Percentiles rank a stretch among this genome's conserved stretches.
Evolutionary conservation across 352 stramenopile species (phyloP).

Genomic region (Globisporangium acanthophoron): DNA sequence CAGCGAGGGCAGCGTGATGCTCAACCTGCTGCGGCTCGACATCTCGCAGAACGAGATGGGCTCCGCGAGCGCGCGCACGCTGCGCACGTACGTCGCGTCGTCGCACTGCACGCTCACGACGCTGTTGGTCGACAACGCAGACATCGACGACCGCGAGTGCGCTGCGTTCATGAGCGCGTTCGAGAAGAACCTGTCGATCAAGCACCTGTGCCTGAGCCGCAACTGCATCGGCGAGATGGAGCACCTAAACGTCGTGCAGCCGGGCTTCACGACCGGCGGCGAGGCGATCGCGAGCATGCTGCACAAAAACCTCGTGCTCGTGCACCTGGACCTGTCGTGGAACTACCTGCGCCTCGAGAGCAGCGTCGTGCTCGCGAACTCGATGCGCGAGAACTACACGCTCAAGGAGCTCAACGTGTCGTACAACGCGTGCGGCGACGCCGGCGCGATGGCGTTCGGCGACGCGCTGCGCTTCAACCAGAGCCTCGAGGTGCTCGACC

Average conservation of each 20-base stretch:
- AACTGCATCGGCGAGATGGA: constrained; percentile 88
- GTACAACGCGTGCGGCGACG: constrained; percentile 76
- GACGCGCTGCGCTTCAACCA: constrained; percentile 60
- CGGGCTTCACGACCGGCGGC: constrained; percentile 76
- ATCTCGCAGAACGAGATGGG: constrained; percentile 77
- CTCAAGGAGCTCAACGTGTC: constrained; percentile 61
- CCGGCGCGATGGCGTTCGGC: constrained; percentile 71
- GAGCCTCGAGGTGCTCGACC: constrained; percentile 52
- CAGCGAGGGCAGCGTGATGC: constrained; percentile 37
- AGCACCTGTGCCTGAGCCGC: constrained; percentile 62
- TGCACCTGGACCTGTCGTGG: constrained; percentile 84
- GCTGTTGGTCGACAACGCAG: constrained; percentile 72
- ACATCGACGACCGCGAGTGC: constrained; percentile 87
- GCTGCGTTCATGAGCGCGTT: constrained; percentile 81
- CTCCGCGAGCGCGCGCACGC: constrained; percentile 43
- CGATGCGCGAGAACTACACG: constrained; percentile 59
- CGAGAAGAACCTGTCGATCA: constrained; percentile 76
- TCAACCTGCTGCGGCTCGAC: constrained; percentile 45
- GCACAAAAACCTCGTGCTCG: constrained; percentile 64
- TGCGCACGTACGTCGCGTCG: constrained; percentile 51
- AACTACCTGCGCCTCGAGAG: constrained; percentile 84
- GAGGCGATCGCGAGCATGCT: constrained; percentile 89
- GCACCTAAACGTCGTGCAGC: constrained; percentile 84
- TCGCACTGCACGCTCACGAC: constrained; percentile 52
- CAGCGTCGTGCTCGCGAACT: constrained; percentile 57